phyloP scores from a whole-genome alignment of 2,329 filamentous ascomycete species.

The Paracamarosporium sp. region DNA sequence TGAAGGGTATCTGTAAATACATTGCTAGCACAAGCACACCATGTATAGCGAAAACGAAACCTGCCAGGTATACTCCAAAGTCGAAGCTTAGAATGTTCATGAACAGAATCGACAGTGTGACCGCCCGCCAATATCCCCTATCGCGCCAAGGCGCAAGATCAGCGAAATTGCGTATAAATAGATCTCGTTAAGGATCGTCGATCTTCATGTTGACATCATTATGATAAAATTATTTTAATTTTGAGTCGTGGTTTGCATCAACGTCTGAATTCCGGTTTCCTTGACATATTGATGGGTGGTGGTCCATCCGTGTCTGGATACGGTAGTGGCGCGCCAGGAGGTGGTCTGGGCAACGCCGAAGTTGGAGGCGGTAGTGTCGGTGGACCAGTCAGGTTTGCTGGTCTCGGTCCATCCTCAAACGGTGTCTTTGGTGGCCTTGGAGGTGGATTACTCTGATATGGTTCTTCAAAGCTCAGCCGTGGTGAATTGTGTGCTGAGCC shows the following conservation, averaged over 20 bases:
- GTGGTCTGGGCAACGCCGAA: conserved; percentile 34
- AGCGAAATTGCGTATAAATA: background rate
- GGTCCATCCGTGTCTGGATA: conserved; percentile 84
- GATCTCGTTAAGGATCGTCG: background rate
- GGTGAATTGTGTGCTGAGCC: conserved; percentile 33
- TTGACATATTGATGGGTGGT: conserved; percentile 82
- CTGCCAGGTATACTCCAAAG: background rate
- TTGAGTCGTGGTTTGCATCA: conserved; percentile 8
- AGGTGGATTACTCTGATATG: conserved; percentile 33
- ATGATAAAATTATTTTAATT: background rate
- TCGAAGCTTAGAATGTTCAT: background rate
- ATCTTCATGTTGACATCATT: background rate
- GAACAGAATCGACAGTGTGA: background rate
- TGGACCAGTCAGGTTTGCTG: conserved; percentile 21
- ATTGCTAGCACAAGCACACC: background rate
- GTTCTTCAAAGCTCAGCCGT: conserved; percentile 33
- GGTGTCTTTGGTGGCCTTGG: conserved; percentile 51
- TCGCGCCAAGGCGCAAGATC: background rate
- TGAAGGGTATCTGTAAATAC: conserved; percentile 11
- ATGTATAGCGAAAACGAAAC: background rate
- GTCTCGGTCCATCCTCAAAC: conserved; percentile 31
- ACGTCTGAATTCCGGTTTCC: conserved; percentile 73
- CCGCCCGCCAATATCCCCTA: background rate
- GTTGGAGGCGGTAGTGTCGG: conserved; percentile 37
- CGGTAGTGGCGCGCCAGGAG: conserved; percentile 61